Percentiles rank a stretch among this genome's conserved stretches.
phyloP scores from a whole-genome alignment of 2,329 filamentous ascomycete genomes.

The Alternaria atra region DNA sequence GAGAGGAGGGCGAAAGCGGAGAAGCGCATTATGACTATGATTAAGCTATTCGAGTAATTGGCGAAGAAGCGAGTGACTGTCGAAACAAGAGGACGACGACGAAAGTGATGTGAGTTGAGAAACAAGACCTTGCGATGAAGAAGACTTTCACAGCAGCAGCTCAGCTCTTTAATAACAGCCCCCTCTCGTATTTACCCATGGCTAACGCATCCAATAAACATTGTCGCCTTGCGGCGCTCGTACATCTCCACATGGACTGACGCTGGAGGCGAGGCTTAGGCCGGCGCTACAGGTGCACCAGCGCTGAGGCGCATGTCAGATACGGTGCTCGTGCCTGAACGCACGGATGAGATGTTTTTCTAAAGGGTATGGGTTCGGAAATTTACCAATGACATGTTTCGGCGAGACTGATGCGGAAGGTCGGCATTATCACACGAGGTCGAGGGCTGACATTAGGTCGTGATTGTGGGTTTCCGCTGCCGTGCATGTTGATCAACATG shows the following conservation, averaged over 20 bases:
- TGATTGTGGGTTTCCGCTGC: neutral
- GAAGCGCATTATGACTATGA: constrained; percentile 44
- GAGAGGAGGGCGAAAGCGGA: constrained; percentile 35
- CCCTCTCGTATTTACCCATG: constrained; percentile 25
- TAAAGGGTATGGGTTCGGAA: constrained; percentile 1
- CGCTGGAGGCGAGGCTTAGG: constrained; percentile 22
- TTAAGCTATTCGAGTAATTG: constrained; percentile 7
- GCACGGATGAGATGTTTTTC: constrained; percentile 17
- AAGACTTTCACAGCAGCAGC: neutral
- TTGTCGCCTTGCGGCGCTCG: constrained; percentile 9
- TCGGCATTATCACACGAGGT: neutral
- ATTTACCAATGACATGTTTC: constrained; percentile 10
- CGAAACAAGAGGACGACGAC: constrained; percentile 4
- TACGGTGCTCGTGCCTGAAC: constrained; percentile 18
- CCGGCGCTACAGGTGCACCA: constrained; percentile 22
- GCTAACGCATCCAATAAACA: constrained; percentile 22
- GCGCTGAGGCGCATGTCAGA: constrained; percentile 13
- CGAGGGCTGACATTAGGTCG: neutral
- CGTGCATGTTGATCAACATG: neutral
- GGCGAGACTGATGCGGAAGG: constrained; percentile 13
- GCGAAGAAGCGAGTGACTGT: constrained; percentile 9
- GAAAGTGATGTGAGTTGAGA: neutral
- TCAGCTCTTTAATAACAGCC: constrained; percentile 14
- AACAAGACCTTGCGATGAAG: neutral
- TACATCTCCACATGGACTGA: constrained; percentile 13